A percentile compares a stretch with the other conserved stretches of the same genome.
Evolutionary conservation across 108 stramenopile species (phyloP).

Genomic region (Nitzschia sp.): DNA sequence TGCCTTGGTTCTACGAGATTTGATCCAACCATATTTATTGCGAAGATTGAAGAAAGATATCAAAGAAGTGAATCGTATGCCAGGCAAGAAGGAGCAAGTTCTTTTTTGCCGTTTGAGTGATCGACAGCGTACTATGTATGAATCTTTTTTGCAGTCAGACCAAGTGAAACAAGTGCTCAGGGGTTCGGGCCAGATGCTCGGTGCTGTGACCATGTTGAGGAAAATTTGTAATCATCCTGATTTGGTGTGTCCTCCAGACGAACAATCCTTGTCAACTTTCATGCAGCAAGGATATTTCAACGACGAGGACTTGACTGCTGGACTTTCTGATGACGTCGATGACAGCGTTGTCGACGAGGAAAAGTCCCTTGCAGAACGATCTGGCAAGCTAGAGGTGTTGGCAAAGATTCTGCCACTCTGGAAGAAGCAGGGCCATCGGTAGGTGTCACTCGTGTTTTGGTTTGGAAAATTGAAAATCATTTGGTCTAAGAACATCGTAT

Average conservation of each 20-base stretch:
- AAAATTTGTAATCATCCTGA: slow-evolving; percentile 98
- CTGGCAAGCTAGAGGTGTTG: slow-evolving; percentile 93
- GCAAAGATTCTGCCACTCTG: slow-evolving; percentile 91
- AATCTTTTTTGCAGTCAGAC: slow-evolving; percentile 69
- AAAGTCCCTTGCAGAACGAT: slow-evolving; percentile 56
- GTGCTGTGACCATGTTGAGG: slow-evolving; percentile 85
- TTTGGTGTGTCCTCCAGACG: slow-evolving; percentile 61
- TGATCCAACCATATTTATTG: slow-evolving; percentile 92
- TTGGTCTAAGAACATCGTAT: background rate
- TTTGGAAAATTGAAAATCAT: no score
- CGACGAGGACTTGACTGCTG: slow-evolving; percentile 34
- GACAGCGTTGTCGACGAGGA: slow-evolving; percentile 45
- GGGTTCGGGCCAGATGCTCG: slow-evolving; percentile 65
- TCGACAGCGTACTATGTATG: slow-evolving; percentile 72
- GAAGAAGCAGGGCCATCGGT: slow-evolving; percentile 87
- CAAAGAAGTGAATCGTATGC: slow-evolving; percentile 82
- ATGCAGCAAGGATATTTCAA: slow-evolving; percentile 27
- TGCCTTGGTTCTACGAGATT: slow-evolving; percentile 84
- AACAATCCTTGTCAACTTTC: slow-evolving; percentile 39
- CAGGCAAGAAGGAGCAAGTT: slow-evolving; percentile 93
- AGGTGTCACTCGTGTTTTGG: background rate
- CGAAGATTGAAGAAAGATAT: slow-evolving; percentile 83
- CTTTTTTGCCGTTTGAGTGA: slow-evolving; percentile 87
- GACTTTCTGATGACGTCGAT: slow-evolving; percentile 45
- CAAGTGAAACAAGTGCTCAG: slow-evolving; percentile 58